Evolutionary conservation across 2,329 filamentous ascomycete species (phyloP), one percentile per base, ranked within the genome.

Genomic region (Colletotrichum endophyticum): DNA sequence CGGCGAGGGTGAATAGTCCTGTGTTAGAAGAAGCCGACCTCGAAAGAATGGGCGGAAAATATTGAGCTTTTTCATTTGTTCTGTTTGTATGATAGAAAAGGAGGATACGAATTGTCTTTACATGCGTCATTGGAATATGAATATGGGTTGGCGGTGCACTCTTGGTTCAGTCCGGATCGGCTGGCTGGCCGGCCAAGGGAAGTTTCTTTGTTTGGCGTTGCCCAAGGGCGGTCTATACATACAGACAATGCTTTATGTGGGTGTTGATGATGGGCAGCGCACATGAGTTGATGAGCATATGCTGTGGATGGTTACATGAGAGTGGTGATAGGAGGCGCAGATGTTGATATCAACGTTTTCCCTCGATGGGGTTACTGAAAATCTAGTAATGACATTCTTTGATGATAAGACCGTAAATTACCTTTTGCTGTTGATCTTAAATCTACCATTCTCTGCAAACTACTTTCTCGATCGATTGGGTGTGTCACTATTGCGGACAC

Each of bases 41-140:
- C 11, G 81, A 82, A 73, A 79, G 79, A 16, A 66, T 84, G 66
- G 81, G 79, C 3, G 82, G 82, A 11, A 76, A 73, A 16, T 84
- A 83, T 25, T 72, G 34, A 74, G 22, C 28, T 19, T 8, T 25
- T 39, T 16, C 15, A 9, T 34, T 34, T 15, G 2, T 36, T 28
- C 8, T 19, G 34, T n/a, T 8, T 30, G 36, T 44, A 49, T 34
- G 25, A 61, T 44, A 63, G 34, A 34, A 53, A 27, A 34, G 6
- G 13, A 63, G 11, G 56, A 32, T 25, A 4, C 8, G 32, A n/a
- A 16, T 53, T 68, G n/a, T 44, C 16, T 19, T 53, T 15, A 22
- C n/a, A n/a, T 13, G 27, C 8, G n/a, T 16, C 32, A 19, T 27
- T 67, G n/a, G 36, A 53, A 53, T 53, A 53, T 59, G 16, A 32